These are phyloP conservation scores for Penicillium oxalicum DNA, from an alignment of 2,329 filamentous ascomycete genomes.

Conservation along the genomic window DNA sequence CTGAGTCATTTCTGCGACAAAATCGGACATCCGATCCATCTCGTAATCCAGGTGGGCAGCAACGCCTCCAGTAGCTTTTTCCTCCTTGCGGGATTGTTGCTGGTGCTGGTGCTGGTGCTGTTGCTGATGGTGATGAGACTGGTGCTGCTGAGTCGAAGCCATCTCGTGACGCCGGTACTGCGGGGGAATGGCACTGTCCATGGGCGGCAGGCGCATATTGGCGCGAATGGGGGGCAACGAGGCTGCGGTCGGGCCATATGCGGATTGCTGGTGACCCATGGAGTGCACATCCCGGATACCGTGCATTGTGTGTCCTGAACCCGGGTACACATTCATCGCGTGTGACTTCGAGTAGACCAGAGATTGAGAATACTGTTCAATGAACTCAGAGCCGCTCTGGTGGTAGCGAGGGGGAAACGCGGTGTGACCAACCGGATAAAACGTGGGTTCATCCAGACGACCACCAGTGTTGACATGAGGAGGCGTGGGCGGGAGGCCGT, in stretches of 20 bases:
- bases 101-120: constrained; percentile 11
- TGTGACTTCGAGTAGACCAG: constrained; percentile 35
- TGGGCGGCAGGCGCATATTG: constrained; percentile 36
- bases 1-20: constrained; percentile 83
- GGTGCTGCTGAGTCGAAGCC: constrained; percentile 24
- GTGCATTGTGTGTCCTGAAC: constrained; percentile 26
- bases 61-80: constrained; percentile 73
- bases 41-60: constrained; percentile 94
- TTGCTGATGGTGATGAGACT: not conserved
- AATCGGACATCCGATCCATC: constrained; percentile 92
- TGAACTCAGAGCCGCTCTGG: constrained; percentile 41
- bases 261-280: constrained; percentile 31
- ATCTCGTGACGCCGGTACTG: constrained; percentile 40
- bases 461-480: constrained; percentile 35
- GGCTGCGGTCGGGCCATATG: constrained; percentile 31
- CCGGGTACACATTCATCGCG: constrained; percentile 30
- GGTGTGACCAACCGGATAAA: constrained; percentile 35
- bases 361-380: constrained; percentile 43
- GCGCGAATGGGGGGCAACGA: constrained; percentile 38
- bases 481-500: constrained; percentile 40
- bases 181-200: constrained; percentile 37
- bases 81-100: constrained; percentile 49
- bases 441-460: constrained; percentile 36
- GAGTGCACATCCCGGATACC: constrained; percentile 30
- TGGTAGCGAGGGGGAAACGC: constrained; percentile 40